Conservation (phyloP, 257 asterid species). For the Mitragyna speciosa region DNA sequence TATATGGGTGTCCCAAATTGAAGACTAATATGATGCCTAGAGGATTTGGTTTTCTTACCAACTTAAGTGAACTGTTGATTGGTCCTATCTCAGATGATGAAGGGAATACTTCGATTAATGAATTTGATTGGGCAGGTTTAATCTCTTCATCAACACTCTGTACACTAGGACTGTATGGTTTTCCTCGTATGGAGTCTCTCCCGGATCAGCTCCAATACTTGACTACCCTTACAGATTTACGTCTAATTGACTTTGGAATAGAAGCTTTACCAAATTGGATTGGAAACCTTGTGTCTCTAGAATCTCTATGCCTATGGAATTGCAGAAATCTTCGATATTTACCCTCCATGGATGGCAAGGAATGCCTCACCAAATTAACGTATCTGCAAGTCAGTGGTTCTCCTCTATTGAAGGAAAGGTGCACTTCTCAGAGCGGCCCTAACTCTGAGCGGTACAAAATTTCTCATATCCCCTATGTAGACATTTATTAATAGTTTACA, state of each 20-base stretch:
- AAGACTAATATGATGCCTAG: not conserved
- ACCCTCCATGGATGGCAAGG: constrained; percentile 13
- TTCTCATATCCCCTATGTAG: not conserved
- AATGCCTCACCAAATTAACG: not conserved
- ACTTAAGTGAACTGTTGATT: not conserved
- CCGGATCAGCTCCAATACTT: constrained; percentile 16
- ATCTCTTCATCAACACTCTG: constrained; percentile 5
- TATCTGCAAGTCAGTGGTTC: not conserved
- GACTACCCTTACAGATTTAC: not conserved
- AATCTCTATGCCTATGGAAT: fast-evolving
- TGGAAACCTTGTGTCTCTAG: constrained; percentile 17
- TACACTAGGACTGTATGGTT: not conserved
- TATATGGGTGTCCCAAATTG: constrained; percentile 13
- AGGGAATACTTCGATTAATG: not conserved
- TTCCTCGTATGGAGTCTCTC: constrained; percentile 2
- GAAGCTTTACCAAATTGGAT: constrained; percentile 27
- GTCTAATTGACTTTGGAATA: not conserved
- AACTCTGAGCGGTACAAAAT: not conserved
- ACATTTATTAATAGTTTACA: not conserved
- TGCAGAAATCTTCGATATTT: constrained; percentile 8
- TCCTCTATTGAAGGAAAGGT: not conserved
- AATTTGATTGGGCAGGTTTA: not conserved
- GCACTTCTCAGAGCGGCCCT: not conserved
- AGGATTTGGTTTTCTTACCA: not conserved
- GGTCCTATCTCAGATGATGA: constrained; percentile 14